Evolutionary conservation across 164 flowering plant genomes (phyloP).

Genomic region (Litsea cubeba): DNA sequence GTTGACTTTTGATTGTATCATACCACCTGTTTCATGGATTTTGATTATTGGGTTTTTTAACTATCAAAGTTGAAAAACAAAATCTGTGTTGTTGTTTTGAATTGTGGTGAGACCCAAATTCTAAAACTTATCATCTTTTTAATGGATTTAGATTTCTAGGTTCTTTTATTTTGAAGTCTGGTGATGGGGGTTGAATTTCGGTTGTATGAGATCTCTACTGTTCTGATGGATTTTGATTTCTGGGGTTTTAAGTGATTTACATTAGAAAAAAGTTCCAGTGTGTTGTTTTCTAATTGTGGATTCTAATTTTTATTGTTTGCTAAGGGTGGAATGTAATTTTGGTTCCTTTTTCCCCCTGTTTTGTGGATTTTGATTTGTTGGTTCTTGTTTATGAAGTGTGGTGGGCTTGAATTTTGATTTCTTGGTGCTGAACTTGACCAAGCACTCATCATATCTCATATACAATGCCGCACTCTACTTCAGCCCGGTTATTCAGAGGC

Average conservation of each 20-base stretch:
- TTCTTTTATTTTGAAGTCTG: not conserved
- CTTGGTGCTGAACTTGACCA: constrained; percentile 72
- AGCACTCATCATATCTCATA: constrained; percentile 74
- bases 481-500: constrained; percentile 66
- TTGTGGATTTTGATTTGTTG: constrained; percentile 10
- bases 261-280: too few relatives aligned
- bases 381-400: constrained; percentile 42
- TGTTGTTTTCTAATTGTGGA: too few relatives aligned
- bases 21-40: not conserved
- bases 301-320: too few relatives aligned
- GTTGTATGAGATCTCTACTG: not conserved
- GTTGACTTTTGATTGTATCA: not conserved
- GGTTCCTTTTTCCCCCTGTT: too few relatives aligned
- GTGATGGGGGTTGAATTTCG: not conserved
- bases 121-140: too few relatives aligned
- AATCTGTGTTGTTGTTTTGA: too few relatives aligned
- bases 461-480: constrained; percentile 84
- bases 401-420: constrained; percentile 90
- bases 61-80: too few relatives aligned
- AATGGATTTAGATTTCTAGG: not conserved
- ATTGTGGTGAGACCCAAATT: too few relatives aligned
- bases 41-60: not conserved
- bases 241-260: not conserved
- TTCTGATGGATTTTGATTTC: not conserved
- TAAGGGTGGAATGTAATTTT: too few relatives aligned